Conservation (phyloP, 441 rosid genomes). For the Erysimum pusillum region DNA sequence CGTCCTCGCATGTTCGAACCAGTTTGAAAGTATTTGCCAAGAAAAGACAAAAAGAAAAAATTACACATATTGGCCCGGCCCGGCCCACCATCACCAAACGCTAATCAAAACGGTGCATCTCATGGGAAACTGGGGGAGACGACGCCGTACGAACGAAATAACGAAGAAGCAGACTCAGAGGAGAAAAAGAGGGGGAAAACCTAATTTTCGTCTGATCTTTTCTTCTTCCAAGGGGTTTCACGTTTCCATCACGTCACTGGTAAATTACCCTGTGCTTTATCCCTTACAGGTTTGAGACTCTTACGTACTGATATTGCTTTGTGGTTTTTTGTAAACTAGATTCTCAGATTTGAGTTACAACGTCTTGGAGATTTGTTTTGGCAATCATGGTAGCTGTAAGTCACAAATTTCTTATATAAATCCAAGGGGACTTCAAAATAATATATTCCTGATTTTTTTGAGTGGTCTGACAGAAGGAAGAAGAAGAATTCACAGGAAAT, state of each 20-base stretch:
- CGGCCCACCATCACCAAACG: too few species aligned
- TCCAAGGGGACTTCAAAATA: too few species aligned
- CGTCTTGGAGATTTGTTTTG: neutral
- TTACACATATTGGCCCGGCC: too few species aligned
- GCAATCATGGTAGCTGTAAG: slow-evolving; percentile 84
- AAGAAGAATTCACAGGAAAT: slow-evolving; percentile 65
- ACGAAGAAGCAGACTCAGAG: too few species aligned
- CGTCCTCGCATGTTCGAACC: too few species aligned
- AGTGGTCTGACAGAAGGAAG: slow-evolving; percentile 58
- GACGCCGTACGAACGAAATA: too few species aligned
- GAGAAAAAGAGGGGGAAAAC: neutral
- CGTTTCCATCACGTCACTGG: neutral
- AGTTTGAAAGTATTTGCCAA: too few species aligned
- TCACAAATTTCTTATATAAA: too few species aligned
- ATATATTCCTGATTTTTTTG: slow-evolving; percentile 25
- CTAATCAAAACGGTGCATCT: too few species aligned
- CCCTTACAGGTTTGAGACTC: neutral
- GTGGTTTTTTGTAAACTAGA: too few species aligned
- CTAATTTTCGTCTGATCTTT: neutral
- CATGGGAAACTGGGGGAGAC: too few species aligned
- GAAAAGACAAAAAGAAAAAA: too few species aligned
- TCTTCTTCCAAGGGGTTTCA: neutral
- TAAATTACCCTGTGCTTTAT: neutral
- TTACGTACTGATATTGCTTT: neutral
- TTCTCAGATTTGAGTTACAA: neutral